Evolutionary conservation across 2,329 filamentous ascomycete species (phyloP), one percentile per base, ranked within the genome.

Genomic region (Aphanoascus verrucosus): DNA sequence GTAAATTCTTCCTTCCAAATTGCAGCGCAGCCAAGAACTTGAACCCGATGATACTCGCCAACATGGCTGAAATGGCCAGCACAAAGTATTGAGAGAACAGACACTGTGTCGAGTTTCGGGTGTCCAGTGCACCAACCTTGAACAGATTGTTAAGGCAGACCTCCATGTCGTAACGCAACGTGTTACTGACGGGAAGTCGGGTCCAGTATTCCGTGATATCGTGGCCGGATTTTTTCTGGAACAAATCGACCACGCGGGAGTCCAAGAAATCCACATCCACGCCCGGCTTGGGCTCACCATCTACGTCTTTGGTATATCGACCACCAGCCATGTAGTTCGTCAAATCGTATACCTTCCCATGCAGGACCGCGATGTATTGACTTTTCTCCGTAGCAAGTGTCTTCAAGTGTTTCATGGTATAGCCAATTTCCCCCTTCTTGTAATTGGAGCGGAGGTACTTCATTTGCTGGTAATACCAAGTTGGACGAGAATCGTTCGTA

Each of bases 71-170:
- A 50, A 98, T 83, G 2, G 85, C 86, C 35, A 98, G 78, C 17
- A 97, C 78, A 59, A 98, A 82, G 69, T 97, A 98, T 56, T 84
- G 84, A 23, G 93, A 83, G 65, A 98, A 97, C 58, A 85, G 76
- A 73, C 93, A 98, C 56, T 82, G 81, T 0, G 81, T 70, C 1
- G 91, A 96, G 70, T 86, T 89, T 74, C 93, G 80, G 1, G 91
- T 97, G 66, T 98, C 93, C 2, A 95, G 76, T 57, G 94, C 84
- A 31, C 89, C 93, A 19, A 96, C 82, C 64, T 93, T 96, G 74
- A 97, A 98, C 37, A 98, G 77, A 61, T 96, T 94, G 72, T 97
- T 84, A 51, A 98, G 77, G 65, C 93, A 98, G 87, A 94, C 94
- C 34, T 83, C 77, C 17, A 68, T 63, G 61, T 84, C 85, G 59